Evolutionary conservation across 495 filamentous ascomycete species (phyloP).

Genomic region (Penicillium manginii): DNA sequence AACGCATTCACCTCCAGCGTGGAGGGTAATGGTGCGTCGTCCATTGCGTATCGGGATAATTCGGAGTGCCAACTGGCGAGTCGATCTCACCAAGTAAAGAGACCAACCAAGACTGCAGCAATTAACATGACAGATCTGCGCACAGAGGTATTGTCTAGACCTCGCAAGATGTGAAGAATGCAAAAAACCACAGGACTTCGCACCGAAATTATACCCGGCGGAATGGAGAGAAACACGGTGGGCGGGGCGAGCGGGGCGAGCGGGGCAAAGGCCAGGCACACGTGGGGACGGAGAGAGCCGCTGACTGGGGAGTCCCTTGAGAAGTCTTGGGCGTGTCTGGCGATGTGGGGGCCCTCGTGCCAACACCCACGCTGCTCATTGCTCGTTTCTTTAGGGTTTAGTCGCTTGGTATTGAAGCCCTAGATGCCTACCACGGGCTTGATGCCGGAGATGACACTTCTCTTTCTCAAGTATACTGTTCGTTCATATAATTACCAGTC

Average conservation of each 20-base stretch:
- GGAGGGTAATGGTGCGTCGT: slow-evolving; percentile 22
- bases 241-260: not conserved
- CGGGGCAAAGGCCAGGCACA: slow-evolving; percentile 5
- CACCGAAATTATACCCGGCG: slow-evolving; percentile 18
- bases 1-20: slow-evolving; percentile 29
- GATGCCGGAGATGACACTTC: not conserved
- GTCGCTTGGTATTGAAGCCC: not conserved
- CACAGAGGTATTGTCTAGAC: not conserved
- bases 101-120: not conserved
- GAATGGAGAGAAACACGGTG: too few species aligned
- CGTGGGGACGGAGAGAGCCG: slow-evolving; percentile 14
- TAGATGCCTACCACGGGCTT: not conserved
- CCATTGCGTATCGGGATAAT: not conserved
- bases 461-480: too few species aligned
- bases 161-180: not conserved
- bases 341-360: not conserved
- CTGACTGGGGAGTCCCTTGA: slow-evolving; percentile 8
- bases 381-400: not conserved
- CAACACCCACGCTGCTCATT: not conserved
- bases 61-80: not conserved
- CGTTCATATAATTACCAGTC: too few species aligned
- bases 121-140: not conserved
- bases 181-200: slow-evolving; percentile 22
- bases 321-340: not conserved
- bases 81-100: not conserved